Base-by-base conservation (phyloP, 176 grass and related monocot genomes). In the Pontederia paniculata region DNA sequence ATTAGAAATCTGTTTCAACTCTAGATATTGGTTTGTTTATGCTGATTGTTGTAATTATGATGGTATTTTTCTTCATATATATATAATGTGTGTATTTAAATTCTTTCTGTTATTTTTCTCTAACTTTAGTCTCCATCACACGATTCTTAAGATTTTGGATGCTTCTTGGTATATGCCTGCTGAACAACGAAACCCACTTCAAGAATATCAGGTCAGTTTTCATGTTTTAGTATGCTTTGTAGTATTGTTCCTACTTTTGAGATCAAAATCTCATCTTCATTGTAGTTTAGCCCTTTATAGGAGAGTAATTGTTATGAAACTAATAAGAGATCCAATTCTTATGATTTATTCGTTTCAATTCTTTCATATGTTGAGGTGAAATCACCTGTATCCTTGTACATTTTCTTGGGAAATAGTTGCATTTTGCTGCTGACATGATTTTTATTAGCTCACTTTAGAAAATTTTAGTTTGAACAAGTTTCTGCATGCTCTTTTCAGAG, bases 141-240 rank as follows among this genome's bases (percentile, higher is more conserved):
- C 7, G 28, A 37, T 37, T 37, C 28, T 63, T 14, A 55, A 98
- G 93, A 80, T 98, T 59, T 65, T 98, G 50, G 93, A 98, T 73
- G 86, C 93, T 68, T 98, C 93, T 74, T 98, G 93, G 93, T 98
- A 98, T 53, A 98, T 98, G 86, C 86, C 86, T 45, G 74, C 69
- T 0, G 93, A 91, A 49, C 83, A 98, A 79, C 69, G 93, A 66
- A 98, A 84, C 54, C 77, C 93, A 2, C 76, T 98, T 67, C 93
- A 98, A 73, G 86, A 98, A 68, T 98, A 91, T 67, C 93, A 98
- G 86, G 93, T 91, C 45, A 31, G 16, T 48, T 47, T 41, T 4
- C 44, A 22, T 9, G 31, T n/a, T n/a, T n/a, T n/a, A n/a, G n/a
- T n/a, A 44, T 58, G 22, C 8, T 5, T 12, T 5, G 7, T 45